Percentiles rank a stretch among this genome's conserved stretches.
phyloP scores from a whole-genome alignment of 148 eudicot genomes.

The Silene uniflora region DNA sequence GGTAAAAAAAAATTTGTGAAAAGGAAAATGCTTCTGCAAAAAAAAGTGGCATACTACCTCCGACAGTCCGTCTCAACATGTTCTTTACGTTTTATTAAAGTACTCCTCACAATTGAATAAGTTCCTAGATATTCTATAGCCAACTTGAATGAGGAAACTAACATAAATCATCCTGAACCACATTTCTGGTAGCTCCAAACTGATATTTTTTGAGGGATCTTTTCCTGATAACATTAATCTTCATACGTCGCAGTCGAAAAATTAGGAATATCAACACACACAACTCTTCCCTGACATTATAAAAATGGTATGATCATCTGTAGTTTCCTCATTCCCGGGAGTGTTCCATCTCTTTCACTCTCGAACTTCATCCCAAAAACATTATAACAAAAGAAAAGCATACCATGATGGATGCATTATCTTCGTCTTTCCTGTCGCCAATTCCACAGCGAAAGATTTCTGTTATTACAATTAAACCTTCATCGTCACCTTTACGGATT shows the following conservation, averaged over 20 bases:
- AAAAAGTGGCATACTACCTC: too few species aligned
- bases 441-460: slow-evolving; percentile 18
- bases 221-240: too few species aligned
- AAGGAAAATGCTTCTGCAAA: background rate
- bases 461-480: background rate
- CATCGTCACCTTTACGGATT: slow-evolving; percentile 11
- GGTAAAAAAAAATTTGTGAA: background rate
- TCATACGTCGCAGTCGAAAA: background rate
- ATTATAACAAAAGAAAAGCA: background rate
- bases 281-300: background rate
- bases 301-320: background rate
- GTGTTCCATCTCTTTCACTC: background rate
- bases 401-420: slow-evolving; percentile 27
- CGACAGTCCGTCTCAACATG: too few species aligned
- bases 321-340: background rate
- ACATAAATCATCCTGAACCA: background rate
- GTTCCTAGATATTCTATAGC: background rate
- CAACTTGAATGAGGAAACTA: too few species aligned
- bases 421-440: slow-evolving; percentile 25
- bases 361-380: background rate
- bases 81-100: too few species aligned
- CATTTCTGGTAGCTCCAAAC: background rate
- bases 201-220: slow-evolving; percentile 5
- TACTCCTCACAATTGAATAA: background rate
- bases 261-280: slow-evolving; percentile 2